Evolutionary conservation across 2,329 filamentous ascomycete genomes (phyloP).

Genomic region (Catunica adiposa): DNA sequence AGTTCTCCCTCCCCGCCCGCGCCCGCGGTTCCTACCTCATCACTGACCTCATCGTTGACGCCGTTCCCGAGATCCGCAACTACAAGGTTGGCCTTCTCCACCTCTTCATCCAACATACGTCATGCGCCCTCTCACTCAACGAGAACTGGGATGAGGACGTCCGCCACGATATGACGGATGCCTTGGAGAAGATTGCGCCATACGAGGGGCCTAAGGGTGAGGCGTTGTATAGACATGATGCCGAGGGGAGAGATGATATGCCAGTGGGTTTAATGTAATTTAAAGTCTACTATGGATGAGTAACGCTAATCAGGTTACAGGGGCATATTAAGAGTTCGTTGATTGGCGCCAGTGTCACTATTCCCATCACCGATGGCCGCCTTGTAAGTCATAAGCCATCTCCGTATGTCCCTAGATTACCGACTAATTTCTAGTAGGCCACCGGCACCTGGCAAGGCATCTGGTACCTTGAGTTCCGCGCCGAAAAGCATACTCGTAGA

Average conservation of each 20-base stretch:
- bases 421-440: conserved; percentile 23
- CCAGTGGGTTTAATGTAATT: conserved; percentile 36
- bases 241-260: conserved; percentile 88
- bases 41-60: conserved; percentile 54
- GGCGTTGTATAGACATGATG: conserved; percentile 68
- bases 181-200: conserved; percentile 76
- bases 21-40: conserved; percentile 79
- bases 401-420: not conserved
- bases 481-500: conserved; percentile 56
- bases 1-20: conserved; percentile 59
- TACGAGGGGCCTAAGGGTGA: conserved; percentile 55
- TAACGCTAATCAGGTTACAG: conserved; percentile 23
- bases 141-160: conserved; percentile 83
- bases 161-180: conserved; percentile 84
- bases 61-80: conserved; percentile 60
- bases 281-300: not conserved
- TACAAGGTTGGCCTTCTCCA: conserved; percentile 81
- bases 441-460: conserved; percentile 71
- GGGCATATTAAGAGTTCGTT: conserved; percentile 88
- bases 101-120: conserved; percentile 91
- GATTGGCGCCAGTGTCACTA: conserved; percentile 73
- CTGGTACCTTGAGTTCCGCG: conserved; percentile 86
- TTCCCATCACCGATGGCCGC: conserved; percentile 77
- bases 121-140: conserved; percentile 76
- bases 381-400: conserved; percentile 32